Evolutionary conservation across 441 rosid species (phyloP), one percentile per base, ranked within the genome.

Genomic region (Viola pubescens): DNA sequence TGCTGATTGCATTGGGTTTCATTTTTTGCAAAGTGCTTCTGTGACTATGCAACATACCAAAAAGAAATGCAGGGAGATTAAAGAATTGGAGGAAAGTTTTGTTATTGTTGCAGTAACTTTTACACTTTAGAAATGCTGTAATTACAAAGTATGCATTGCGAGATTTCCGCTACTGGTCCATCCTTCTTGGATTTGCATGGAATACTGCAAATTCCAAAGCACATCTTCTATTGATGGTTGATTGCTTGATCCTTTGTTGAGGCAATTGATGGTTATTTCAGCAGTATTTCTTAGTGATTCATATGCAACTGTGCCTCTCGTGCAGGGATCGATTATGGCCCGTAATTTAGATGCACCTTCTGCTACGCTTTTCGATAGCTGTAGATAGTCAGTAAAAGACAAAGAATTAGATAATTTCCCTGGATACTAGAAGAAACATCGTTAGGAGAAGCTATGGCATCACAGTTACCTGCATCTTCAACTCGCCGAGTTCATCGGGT

Each of bases 131-230:
- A 26, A 26, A 26, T 26, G 34, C 34, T 26, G 34, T 26, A 26
- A 26, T 26, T 26, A 26, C 34, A 26, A 26, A 26, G 34, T 51
- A 6, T 62, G 74, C 58, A 82, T 54, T 49, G 78, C 73, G 10
- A 85, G 88, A 76, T 82, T 81, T 62, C 84, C 94, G 41, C 91
- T 90, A 49, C 73, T 80, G 52, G 74, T 71, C 89, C 95, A 91
- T 69, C 95, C 88, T 64, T 85, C 92, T 61, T 85, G 90, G 19
- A 78, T 82, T 81, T 88, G 96, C 66, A 71, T 79, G 40, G 85
- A 82, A 37, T 83, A 88, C 59, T 85, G 96, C 77, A 88, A 73
- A 77, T 88, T 85, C 92, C 96, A 85, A 0, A 85, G 80, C 51
- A 86, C 87, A 56, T 88, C 92, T 74, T 84, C 96, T 34, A 86